These are phyloP conservation scores for Penicillium riverlandense DNA, from an alignment of 495 filamentous ascomycete genomes.

Conservation along the genomic window DNA sequence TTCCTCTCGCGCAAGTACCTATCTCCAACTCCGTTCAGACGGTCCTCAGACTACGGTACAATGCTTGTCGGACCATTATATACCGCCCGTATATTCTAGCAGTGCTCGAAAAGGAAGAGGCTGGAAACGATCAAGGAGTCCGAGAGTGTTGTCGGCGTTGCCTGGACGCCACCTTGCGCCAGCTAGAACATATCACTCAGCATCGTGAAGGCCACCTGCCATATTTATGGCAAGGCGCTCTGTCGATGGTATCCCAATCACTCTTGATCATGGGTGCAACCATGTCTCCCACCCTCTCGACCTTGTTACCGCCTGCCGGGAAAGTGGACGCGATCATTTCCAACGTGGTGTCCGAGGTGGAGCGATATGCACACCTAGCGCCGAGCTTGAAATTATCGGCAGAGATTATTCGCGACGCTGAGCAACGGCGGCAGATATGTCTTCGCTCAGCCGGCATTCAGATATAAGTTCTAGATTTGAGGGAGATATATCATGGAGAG, in stretches of 20 bases:
- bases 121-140: constrained; percentile 58
- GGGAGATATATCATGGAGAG: no score
- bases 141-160: constrained; percentile 73
- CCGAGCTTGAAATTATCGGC: constrained; percentile 65
- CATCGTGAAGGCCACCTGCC: constrained; percentile 81
- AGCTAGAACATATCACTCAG: constrained; percentile 70
- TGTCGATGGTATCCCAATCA: constrained; percentile 75
- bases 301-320: constrained; percentile 54
- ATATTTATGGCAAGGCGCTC: constrained; percentile 80
- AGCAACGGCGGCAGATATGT: constrained; percentile 51
- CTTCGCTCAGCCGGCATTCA: constrained; percentile 13
- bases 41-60: constrained; percentile 70
- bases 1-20: constrained; percentile 58
- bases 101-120: constrained; percentile 69
- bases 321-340: constrained; percentile 68
- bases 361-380: constrained; percentile 64
- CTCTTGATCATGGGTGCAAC: constrained; percentile 77
- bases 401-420: constrained; percentile 74
- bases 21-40: constrained; percentile 70
- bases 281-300: constrained; percentile 66
- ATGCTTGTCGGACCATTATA: constrained; percentile 78
- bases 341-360: constrained; percentile 64
- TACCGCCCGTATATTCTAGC: constrained; percentile 77
- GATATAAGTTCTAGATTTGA: neutral
- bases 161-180: constrained; percentile 72